These are phyloP conservation scores for Suillus sp. DNA, from an alignment of 768 basidiomycete genomes.

Conservation along the genomic window DNA sequence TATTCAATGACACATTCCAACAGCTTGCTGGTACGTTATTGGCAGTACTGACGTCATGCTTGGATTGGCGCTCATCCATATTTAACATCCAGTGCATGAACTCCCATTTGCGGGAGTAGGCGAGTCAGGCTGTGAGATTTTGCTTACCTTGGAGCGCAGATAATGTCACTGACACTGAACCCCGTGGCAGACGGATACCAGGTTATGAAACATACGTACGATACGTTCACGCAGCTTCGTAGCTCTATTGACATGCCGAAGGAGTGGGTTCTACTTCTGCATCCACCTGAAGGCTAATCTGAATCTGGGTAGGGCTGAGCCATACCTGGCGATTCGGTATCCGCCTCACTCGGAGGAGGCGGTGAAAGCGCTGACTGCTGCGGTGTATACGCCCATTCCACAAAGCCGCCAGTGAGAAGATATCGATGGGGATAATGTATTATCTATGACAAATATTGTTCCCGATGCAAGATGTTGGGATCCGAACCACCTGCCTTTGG, in stretches of 20 bases:
- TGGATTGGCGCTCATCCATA: not conserved
- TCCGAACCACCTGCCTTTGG: not conserved
- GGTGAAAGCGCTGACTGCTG: slow-evolving; percentile 15
- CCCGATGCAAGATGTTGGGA: not conserved
- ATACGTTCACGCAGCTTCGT: slow-evolving; percentile 54
- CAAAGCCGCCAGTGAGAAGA: slow-evolving; percentile 12
- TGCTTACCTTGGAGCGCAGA: not conserved
- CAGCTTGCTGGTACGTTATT: slow-evolving; percentile 47
- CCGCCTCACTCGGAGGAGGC: slow-evolving; percentile 27
- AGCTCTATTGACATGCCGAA: slow-evolving; percentile 55
- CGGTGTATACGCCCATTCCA: slow-evolving; percentile 20
- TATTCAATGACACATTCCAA: slow-evolving; percentile 63
- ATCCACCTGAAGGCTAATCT: slow-evolving; percentile 11
- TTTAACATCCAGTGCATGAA: slow-evolving; percentile 33
- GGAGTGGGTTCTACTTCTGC: slow-evolving; percentile 43
- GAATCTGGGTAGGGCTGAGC: slow-evolving; percentile 24
- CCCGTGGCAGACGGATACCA: slow-evolving; percentile 53
- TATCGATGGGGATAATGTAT: not conserved
- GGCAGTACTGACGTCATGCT: slow-evolving; percentile 18
- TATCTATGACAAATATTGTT: not conserved
- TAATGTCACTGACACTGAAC: not conserved
- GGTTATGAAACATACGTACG: slow-evolving; percentile 52
- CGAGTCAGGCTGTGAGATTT: slow-evolving; percentile 61
- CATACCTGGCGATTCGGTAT: slow-evolving; percentile 24
- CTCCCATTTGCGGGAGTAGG: slow-evolving; percentile 60